Percentiles rank a stretch among this genome's conserved stretches.
Conservation (phyloP, 441 rosid genomes). For the Geranium incanum region DNA sequence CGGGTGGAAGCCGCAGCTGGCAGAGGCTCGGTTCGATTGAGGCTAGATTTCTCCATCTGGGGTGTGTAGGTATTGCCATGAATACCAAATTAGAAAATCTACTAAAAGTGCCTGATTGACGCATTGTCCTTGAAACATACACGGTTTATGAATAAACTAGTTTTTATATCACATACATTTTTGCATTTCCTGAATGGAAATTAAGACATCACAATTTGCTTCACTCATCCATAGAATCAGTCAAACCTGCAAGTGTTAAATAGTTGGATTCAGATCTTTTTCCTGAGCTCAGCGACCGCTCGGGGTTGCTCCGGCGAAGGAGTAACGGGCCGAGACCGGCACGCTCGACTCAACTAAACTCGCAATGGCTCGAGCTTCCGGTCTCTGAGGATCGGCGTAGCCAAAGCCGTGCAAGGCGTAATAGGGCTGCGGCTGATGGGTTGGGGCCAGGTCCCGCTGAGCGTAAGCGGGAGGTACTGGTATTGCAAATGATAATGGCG, state of each 20-base stretch:
- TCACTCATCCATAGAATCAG: too few relatives aligned
- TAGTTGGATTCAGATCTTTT: neutral
- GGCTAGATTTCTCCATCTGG: too few relatives aligned
- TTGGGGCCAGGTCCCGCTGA: neutral
- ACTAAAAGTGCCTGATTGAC: too few relatives aligned
- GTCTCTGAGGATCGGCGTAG: slow-evolving; percentile 11
- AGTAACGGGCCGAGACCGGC: slow-evolving; percentile 12
- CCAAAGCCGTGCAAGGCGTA: neutral
- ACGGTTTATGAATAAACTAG: neutral
- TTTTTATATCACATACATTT: neutral
- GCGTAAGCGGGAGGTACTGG: slow-evolving; percentile 2
- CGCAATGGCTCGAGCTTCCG: neutral
- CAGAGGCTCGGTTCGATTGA: too few relatives aligned
- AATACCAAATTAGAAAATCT: too few relatives aligned
- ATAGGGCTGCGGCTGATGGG: neutral
- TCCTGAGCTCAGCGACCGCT: neutral
- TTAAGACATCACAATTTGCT: too few relatives aligned
- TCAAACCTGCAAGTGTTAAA: neutral
- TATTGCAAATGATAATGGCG: neutral
- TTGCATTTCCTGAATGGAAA: too few relatives aligned
- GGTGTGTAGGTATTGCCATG: too few relatives aligned
- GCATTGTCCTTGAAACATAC: too few relatives aligned
- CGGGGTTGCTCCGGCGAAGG: slow-evolving; percentile 8
- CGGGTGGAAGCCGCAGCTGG: too few relatives aligned
- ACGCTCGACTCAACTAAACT: neutral